phyloP scores from a whole-genome alignment of 225 moss, liverwort and hornwort genomes.

The Sphagnum tenellum region DNA sequence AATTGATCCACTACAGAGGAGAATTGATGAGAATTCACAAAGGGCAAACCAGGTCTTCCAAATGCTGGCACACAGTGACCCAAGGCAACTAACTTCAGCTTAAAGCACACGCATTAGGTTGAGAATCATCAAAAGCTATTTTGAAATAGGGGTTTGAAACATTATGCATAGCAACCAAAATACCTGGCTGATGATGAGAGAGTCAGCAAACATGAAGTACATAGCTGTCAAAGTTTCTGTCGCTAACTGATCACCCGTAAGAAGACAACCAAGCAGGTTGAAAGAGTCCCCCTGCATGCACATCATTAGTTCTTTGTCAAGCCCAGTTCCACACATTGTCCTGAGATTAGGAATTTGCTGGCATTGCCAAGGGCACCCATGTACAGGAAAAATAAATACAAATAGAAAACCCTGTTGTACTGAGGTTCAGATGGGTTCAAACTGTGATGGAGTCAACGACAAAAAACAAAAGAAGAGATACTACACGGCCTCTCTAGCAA shows the following conservation, averaged over 20 bases:
- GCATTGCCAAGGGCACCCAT: no score
- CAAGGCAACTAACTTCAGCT: neutral
- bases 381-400: no score
- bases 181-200: constrained; percentile 73
- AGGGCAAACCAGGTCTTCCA: no score
- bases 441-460: neutral
- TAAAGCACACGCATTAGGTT: neutral
- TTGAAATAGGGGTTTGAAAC: neutral
- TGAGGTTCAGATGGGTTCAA: no score
- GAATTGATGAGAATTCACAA: no score
- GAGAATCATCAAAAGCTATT: neutral
- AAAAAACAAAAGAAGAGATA: neutral
- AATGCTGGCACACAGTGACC: no score
- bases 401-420: no score
- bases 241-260: constrained; percentile 78
- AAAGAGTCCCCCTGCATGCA: constrained; percentile 66
- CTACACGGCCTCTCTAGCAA: neutral
- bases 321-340: no score
- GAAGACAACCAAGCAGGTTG: constrained; percentile 78
- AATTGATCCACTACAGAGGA: no score
- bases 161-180: neutral
- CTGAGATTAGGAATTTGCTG: no score
- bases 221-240: constrained; percentile 76
- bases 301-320: no score
- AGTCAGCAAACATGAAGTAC: constrained; percentile 74